Conservation (phyloP, 768 basidiomycete genomes). For the Coprinopsis sp. region DNA sequence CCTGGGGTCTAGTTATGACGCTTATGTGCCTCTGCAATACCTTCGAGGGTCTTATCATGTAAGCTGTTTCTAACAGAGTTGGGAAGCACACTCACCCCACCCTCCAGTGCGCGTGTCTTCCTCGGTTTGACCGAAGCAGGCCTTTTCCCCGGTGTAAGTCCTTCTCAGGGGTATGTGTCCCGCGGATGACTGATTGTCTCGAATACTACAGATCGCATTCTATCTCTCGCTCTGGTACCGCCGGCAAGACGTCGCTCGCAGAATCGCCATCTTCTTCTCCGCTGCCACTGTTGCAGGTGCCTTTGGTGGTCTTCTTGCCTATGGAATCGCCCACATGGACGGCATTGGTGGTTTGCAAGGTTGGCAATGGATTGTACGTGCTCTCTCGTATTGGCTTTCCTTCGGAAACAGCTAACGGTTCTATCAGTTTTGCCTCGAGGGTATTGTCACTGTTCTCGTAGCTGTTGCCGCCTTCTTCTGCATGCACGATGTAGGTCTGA, state of each 20-base stretch:
- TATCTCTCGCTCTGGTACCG: constrained; percentile 60
- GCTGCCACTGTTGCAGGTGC: constrained; percentile 47
- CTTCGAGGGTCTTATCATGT: constrained; percentile 27
- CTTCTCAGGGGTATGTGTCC: background rate
- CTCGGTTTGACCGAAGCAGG: constrained; percentile 38
- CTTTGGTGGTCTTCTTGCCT: constrained; percentile 40
- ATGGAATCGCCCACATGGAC: constrained; percentile 41
- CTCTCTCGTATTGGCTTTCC: background rate
- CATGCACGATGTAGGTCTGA: constrained; percentile 45
- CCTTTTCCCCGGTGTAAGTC: constrained; percentile 33
- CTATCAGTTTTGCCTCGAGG: constrained; percentile 43
- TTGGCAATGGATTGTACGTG: constrained; percentile 48
- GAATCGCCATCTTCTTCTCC: constrained; percentile 61
- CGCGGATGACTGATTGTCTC: background rate
- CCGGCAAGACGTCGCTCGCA: constrained; percentile 49
- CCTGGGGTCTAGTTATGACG: constrained; percentile 29
- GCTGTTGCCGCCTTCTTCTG: constrained; percentile 43
- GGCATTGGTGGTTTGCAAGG: constrained; percentile 34
- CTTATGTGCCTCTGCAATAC: constrained; percentile 30
- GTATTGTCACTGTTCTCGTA: constrained; percentile 38
- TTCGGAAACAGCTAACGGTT: background rate
- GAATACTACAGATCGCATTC: constrained; percentile 30
- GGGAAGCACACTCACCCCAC: background rate
- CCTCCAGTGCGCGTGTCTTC: constrained; percentile 31
- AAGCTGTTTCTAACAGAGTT: background rate